Conservation (phyloP, 345 rosid species). For the Eucalyptus cloeziana region DNA sequence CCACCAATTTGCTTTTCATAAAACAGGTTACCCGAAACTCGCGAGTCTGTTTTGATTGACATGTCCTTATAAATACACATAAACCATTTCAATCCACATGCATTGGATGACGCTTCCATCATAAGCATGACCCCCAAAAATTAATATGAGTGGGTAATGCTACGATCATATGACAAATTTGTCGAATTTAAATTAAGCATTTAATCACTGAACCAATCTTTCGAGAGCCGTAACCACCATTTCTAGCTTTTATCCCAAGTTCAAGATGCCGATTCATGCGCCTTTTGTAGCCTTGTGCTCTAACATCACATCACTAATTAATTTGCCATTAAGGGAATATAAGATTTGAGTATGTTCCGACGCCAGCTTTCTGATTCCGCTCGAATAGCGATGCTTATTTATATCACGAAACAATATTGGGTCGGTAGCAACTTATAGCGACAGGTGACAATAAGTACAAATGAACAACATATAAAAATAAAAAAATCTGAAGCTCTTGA, state of each 20-base stretch:
- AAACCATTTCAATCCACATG: not conserved
- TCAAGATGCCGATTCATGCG: not conserved
- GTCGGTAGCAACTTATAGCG: not conserved
- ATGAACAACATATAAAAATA: not conserved
- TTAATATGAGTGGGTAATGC: not conserved
- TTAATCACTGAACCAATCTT: not conserved
- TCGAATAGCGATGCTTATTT: not conserved
- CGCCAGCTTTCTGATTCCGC: not conserved
- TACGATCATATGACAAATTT: not conserved
- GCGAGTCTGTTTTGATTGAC: not conserved
- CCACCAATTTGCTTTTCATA: not conserved
- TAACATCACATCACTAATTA: not conserved
- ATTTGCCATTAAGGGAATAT: not conserved
- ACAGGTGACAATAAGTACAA: not conserved
- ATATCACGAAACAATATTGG: not conserved
- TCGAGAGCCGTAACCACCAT: not conserved
- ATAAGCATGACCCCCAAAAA: not conserved
- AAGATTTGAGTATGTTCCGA: not conserved
- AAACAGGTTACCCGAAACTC: not conserved
- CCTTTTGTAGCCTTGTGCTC: not conserved
- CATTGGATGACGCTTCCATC: not conserved
- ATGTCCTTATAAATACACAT: not conserved
- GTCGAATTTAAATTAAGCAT: not conserved
- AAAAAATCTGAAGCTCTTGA: not conserved
- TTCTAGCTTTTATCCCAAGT: not conserved